phyloP scores from a whole-genome alignment of 768 basidiomycete genomes.

The Mycena epipterygia region DNA sequence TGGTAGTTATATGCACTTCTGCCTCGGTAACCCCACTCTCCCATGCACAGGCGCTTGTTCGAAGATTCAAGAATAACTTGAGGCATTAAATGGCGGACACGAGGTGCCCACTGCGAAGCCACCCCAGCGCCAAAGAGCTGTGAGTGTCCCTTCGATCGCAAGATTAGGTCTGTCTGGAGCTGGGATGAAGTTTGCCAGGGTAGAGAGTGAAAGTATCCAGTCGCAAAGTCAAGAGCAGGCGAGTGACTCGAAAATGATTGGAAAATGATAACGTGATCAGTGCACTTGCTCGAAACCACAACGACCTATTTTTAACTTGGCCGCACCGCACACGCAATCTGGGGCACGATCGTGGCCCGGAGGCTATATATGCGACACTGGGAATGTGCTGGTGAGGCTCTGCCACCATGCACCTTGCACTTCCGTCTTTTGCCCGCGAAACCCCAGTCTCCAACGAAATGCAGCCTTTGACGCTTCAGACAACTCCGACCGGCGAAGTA shows the following conservation, averaged over 20 bases:
- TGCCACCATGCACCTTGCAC: neutral
- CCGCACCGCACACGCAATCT: neutral
- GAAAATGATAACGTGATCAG: neutral
- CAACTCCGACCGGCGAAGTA: neutral
- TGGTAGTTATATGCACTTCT: neutral
- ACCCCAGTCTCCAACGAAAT: neutral
- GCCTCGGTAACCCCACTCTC: neutral
- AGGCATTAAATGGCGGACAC: neutral
- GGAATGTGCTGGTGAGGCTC: neutral
- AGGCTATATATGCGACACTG: neutral
- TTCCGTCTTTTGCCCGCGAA: neutral
- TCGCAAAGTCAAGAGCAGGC: neutral
- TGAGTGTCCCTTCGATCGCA: neutral
- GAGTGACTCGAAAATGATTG: neutral
- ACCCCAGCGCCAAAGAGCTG: conserved; percentile 1
- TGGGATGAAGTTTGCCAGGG: neutral
- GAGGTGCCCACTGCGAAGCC: neutral
- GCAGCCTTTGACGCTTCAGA: neutral
- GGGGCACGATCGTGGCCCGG: neutral
- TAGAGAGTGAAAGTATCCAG: neutral
- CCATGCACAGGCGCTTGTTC: neutral
- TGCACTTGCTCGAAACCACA: neutral
- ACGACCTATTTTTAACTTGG: neutral
- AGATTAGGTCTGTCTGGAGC: neutral
- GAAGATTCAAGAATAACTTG: neutral